Evolutionary conservation across 805 yeast genomes (phyloP).

Genomic region (Hanseniaspora jakobsenii): DNA sequence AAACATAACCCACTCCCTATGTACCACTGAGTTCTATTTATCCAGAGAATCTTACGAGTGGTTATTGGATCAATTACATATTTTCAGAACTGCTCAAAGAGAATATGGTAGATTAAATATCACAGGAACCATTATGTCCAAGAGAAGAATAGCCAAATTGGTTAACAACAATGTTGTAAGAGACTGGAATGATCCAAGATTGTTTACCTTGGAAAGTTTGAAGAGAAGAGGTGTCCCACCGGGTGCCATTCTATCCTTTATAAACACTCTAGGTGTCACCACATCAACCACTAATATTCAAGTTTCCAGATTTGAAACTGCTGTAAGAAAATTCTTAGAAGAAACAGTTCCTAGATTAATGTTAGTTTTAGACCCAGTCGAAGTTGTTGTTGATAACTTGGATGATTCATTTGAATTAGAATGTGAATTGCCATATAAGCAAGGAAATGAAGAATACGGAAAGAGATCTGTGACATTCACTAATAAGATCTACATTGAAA

Average conservation of each 20-base stretch:
- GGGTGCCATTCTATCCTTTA: slow-evolving; percentile 86
- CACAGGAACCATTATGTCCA: slow-evolving; percentile 87
- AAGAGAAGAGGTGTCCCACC: slow-evolving; percentile 98
- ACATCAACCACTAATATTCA: slow-evolving; percentile 88
- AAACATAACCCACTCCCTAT: slow-evolving; percentile 87
- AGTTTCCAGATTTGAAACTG: slow-evolving; percentile 74
- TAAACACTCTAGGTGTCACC: slow-evolving; percentile 93
- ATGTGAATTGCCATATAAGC: slow-evolving; percentile 77
- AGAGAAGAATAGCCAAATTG: slow-evolving; percentile 88
- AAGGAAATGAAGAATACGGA: slow-evolving; percentile 69
- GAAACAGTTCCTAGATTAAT: slow-evolving; percentile 86
- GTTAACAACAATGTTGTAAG: slow-evolving; percentile 73
- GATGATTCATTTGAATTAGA: slow-evolving; percentile 59
- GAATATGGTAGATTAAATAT: slow-evolving; percentile 94
- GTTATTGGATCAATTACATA: slow-evolving; percentile 91
- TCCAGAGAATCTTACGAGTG: slow-evolving; percentile 95
- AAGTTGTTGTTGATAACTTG: slow-evolving; percentile 70
- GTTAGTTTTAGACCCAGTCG: slow-evolving; percentile 82
- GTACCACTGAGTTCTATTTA: slow-evolving; percentile 88
- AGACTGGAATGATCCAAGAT: slow-evolving; percentile 97
- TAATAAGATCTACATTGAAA: slow-evolving; percentile 69
- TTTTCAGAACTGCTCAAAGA: slow-evolving; percentile 96
- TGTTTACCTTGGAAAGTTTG: slow-evolving; percentile 86
- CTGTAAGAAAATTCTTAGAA: slow-evolving; percentile 79
- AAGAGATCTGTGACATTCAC: slow-evolving; percentile 65